Evolutionary conservation across 2,329 filamentous ascomycete genomes (phyloP), one percentile per base, ranked within the genome.

Genomic region (Chaetothyriales sp.): DNA sequence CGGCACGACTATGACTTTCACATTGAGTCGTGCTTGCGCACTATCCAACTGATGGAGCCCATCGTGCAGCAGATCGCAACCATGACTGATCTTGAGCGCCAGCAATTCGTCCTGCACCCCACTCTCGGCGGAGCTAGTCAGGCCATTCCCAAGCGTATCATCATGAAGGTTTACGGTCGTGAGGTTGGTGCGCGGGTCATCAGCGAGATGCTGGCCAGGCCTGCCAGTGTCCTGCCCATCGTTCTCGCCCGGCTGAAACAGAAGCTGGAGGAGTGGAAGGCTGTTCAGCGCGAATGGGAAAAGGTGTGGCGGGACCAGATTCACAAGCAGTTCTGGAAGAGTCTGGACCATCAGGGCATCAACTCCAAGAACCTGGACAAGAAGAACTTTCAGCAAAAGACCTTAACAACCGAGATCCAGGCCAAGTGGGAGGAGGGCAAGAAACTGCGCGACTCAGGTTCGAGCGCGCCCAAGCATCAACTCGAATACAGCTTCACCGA

Each of bases 1-100:
- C 84, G 92, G 3, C 92, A 98, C 63, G 92, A 98, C 64, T 98
- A 98, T 61, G 92, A 98, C 66, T 95, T 93, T 69, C 92, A 95
- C 64, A 96, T 98, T 49, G 92, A 98, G 68, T 86, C 87, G 7
- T 95, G 92, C 62, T 79, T 84, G 54, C 89, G 94, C 59, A 95
- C 92, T 47, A 94, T 98, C 53, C 92, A 96, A 67, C 80, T 98
- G 3, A 79, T 98, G 43, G 90, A 96, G 65, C 92, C 92, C 0
- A 86, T 96, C 52, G 88, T 87, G 1, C 88, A 94, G 62, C 84
- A 93, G 62, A 85, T 98, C 67, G 75, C 89, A 15, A 81, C 84
- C 43, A 83, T 95, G 77, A 77, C 76, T 7, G 74, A 86, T 5
- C 69, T 76, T 2, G 88, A 95, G 61, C 75, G 86, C 44, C 75